Evolutionary conservation across 805 yeast species (phyloP), one percentile per base, ranked within the genome.

Genomic region (Allodekkera sacchari): DNA sequence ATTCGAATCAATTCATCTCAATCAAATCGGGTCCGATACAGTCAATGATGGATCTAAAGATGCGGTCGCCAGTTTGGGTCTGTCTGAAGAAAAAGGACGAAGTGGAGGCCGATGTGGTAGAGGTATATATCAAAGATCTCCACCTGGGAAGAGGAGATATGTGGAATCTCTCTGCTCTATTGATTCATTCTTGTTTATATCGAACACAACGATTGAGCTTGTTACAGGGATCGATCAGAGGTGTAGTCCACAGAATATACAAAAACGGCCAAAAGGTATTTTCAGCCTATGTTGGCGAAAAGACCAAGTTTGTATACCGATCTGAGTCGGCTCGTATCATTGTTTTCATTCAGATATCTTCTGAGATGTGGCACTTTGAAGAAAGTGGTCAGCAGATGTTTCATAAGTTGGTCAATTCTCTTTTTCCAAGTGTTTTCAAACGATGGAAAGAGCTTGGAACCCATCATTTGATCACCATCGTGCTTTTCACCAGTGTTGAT

Each of bases 311-410:
- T 18, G 83, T 87, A 0, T 89, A 83, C 52, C 68, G 99, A 28
- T 85, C 96, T 2, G 96, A 89, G 47, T 79, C 95, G 25, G 94
- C 96, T 2, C 73, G 82, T 35, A 61, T 89, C 35, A 71, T 84
- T 11, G 82, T 88, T 30, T 64, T 92, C 39, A 76, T 92, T 31
- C 98, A 92, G 51, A 74, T 88, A 39, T 83, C 96, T 1, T 71
- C 81, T 24, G 99, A 92, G 48, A 92, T 92, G 96, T 92, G 96
- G 94, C 85, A 87, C 53, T 92, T 92, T 55, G 97, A 92, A 55
- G 96, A 88, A 48, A 82, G 82, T 42, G 98, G 98, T 2, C 96
- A 89, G 49, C 82, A 88, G 33, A 73, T 85, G 72, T 89, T 89
- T 53, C 89, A 88, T 53, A 84, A 87, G 55, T 73, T 92, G 44